Conservation (phyloP, 768 basidiomycete species). For the Candolleomyces efflorescens region DNA sequence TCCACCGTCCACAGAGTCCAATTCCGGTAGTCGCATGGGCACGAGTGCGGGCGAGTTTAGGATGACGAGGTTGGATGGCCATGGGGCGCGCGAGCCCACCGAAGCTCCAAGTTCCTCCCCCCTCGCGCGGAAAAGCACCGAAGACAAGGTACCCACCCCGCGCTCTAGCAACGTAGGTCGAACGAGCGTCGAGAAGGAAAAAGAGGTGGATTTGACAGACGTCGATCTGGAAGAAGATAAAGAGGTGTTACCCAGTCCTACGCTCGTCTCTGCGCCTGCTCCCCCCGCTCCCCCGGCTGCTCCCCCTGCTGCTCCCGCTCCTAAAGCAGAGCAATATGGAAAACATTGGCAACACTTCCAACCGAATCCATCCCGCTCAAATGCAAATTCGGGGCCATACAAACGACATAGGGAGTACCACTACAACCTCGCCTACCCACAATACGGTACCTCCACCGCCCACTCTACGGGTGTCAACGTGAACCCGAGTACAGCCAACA, state of each 20-base stretch:
- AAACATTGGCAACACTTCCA: constrained; percentile 9
- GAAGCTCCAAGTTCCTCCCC: not conserved
- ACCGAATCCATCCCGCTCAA: constrained; percentile 5
- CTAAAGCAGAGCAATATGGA: too few species aligned
- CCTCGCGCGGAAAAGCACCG: not conserved
- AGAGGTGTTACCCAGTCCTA: too few species aligned
- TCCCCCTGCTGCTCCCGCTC: too few species aligned
- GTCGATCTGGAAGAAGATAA: too few species aligned
- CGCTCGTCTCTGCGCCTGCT: too few species aligned
- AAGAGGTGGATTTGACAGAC: too few species aligned
- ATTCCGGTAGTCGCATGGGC: constrained; percentile 1
- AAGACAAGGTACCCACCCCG: too few species aligned
- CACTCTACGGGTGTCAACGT: not conserved
- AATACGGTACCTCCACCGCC: too few species aligned
- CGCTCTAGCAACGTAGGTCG: too few species aligned
- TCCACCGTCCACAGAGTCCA: constrained; percentile 6
- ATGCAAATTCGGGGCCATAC: constrained; percentile 7
- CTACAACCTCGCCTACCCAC: constrained; percentile 6
- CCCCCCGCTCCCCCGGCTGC: too few species aligned
- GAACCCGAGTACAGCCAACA: not conserved
- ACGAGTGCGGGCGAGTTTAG: not conserved
- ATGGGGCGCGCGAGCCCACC: not conserved
- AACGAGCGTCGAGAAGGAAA: too few species aligned
- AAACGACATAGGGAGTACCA: constrained; percentile 7
- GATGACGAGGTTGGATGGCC: constrained; percentile 6